These are phyloP conservation scores for Didymosphaeria variabile DNA, from an alignment of 2,329 filamentous ascomycete species.

Conservation along the genomic window DNA sequence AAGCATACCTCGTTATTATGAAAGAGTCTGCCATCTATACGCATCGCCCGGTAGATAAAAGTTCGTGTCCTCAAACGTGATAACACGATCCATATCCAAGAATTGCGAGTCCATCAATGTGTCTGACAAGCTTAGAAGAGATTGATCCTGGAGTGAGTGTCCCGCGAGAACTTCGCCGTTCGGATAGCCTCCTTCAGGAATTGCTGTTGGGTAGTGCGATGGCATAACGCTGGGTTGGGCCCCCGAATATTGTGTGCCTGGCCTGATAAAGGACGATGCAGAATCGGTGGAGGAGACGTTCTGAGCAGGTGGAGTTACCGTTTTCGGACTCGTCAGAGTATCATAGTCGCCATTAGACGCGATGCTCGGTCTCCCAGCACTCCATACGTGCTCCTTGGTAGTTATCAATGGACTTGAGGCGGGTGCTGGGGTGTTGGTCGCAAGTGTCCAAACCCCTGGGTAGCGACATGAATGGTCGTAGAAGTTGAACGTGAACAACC, in stretches of 20 bases:
- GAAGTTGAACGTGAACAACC: slow-evolving; percentile 37
- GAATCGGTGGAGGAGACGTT: not conserved
- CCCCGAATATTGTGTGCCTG: not conserved
- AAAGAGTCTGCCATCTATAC: slow-evolving; percentile 31
- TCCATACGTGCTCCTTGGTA: not conserved
- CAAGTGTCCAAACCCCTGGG: not conserved
- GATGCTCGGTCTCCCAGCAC: not conserved
- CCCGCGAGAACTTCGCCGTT: slow-evolving; percentile 7
- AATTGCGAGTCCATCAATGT: slow-evolving; percentile 46
- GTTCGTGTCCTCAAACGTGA: slow-evolving; percentile 48
- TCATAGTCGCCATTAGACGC: not conserved
- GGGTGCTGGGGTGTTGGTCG: not conserved
- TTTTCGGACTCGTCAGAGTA: not conserved
- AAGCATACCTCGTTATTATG: too few relatives aligned
- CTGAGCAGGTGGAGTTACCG: not conserved
- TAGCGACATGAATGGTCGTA: slow-evolving; percentile 42
- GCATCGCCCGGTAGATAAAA: slow-evolving; percentile 44
- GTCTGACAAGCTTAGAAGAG: slow-evolving; percentile 40
- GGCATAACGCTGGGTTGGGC: not conserved
- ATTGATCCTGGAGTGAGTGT: slow-evolving; percentile 39
- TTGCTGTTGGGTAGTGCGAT: not conserved
- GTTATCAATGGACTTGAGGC: not conserved
- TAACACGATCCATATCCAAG: slow-evolving; percentile 45
- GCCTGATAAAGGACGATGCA: not conserved
- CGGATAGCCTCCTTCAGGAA: not conserved